Conservation (phyloP, 495 filamentous ascomycete genomes). For the Neurospora pannonica region DNA sequence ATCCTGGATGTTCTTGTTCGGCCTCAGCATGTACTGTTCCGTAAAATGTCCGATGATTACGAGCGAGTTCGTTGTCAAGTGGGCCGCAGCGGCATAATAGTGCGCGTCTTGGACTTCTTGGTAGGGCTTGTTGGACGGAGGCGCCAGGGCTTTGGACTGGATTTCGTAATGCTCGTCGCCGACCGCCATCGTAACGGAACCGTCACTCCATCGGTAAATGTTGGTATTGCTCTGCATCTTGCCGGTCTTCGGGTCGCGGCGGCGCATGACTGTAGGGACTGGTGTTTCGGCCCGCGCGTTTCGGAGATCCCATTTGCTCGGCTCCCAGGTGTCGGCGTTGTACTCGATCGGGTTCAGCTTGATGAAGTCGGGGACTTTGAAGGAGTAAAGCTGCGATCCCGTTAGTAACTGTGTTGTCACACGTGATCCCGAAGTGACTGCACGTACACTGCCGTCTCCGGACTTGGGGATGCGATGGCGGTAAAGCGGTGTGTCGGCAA, state of each 20-base stretch:
- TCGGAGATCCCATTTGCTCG: conserved; percentile 36
- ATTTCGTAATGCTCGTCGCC: conserved; percentile 75
- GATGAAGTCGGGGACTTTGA: conserved; percentile 73
- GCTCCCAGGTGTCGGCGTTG: conserved; percentile 57
- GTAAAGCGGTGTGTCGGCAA: conserved; percentile 51
- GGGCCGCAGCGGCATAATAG: conserved; percentile 71
- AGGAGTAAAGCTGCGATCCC: conserved; percentile 54
- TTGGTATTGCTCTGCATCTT: conserved; percentile 66
- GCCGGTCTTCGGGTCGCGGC: conserved; percentile 30
- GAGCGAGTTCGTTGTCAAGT: conserved; percentile 58
- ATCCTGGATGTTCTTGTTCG: conserved; percentile 61
- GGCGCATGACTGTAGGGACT: conserved; percentile 30
- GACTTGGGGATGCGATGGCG: conserved; percentile 60
- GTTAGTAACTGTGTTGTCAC: not conserved
- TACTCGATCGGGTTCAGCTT: conserved; percentile 66
- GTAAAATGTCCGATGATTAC: conserved; percentile 73
- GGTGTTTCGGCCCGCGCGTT: conserved; percentile 31
- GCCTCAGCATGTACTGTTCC: conserved; percentile 61
- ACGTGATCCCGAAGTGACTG: not conserved
- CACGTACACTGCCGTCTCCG: conserved; percentile 52
- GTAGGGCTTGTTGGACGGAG: conserved; percentile 49
- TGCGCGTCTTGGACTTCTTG: conserved; percentile 64
- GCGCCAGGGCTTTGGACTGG: conserved; percentile 63
- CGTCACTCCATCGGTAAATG: conserved; percentile 75
- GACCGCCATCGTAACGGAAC: conserved; percentile 64